Evolutionary conservation across 352 stramenopile species (phyloP).

Genomic region (Aphanomyces euteiches): DNA sequence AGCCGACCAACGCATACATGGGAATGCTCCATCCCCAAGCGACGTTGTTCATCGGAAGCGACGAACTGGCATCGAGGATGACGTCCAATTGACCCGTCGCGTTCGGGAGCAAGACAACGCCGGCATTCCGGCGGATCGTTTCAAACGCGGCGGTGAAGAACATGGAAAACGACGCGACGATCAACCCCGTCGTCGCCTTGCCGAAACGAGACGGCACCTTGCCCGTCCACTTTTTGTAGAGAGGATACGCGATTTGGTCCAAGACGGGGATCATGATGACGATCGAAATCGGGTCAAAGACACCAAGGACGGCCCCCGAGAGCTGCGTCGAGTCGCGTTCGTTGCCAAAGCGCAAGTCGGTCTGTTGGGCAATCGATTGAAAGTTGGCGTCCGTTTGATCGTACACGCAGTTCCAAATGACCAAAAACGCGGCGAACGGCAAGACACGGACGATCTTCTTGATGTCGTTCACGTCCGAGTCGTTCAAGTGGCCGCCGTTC

Average conservation of each 20-base stretch:
- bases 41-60: constrained; percentile 57
- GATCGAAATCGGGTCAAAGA: constrained; percentile 47
- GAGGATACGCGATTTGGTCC: constrained; percentile 42
- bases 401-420: constrained; percentile 60
- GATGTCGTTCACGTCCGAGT: constrained; percentile 43
- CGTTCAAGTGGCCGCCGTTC: constrained; percentile 42
- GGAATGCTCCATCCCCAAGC: constrained; percentile 47
- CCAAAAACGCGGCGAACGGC: constrained; percentile 54
- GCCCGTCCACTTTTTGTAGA: constrained; percentile 41
- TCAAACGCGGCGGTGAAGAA: constrained; percentile 50
- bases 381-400: constrained; percentile 67
- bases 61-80: constrained; percentile 44
- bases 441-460: constrained; percentile 53
- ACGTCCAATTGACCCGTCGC: constrained; percentile 9
- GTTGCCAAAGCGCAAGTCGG: constrained; percentile 47
- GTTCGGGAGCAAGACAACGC: constrained; percentile 33
- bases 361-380: constrained; percentile 65
- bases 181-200: constrained; percentile 39
- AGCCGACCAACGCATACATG: constrained; percentile 55
- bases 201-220: constrained; percentile 44
- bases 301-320: constrained; percentile 47
- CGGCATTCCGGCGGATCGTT: constrained; percentile 51
- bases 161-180: constrained; percentile 40
- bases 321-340: constrained; percentile 47
- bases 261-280: constrained; percentile 42